These are phyloP conservation scores for Cucurbita moschata DNA, from an alignment of 306 rosid genomes.

Conservation along the genomic window DNA sequence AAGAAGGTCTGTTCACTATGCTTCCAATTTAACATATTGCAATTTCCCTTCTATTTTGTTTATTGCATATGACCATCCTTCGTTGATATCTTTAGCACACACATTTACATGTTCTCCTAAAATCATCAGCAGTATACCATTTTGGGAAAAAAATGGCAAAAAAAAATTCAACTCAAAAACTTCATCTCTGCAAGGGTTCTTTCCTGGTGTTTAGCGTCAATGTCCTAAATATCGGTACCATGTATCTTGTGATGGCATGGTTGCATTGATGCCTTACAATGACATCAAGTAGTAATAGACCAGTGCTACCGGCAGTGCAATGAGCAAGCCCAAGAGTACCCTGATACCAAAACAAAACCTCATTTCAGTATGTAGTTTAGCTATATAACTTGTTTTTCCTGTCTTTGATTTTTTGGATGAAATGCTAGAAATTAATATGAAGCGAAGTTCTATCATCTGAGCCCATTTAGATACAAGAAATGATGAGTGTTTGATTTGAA, in stretches of 20 bases:
- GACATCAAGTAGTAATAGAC: slow-evolving; percentile 60
- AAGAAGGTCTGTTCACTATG: background rate
- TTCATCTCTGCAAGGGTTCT: background rate
- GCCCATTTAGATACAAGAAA: background rate
- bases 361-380: slow-evolving; percentile 8
- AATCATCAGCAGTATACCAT: slow-evolving; percentile 6
- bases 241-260: background rate
- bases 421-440: background rate
- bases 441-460: background rate
- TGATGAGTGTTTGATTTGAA: background rate
- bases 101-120: background rate
- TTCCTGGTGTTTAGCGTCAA: background rate
- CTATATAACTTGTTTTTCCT: background rate
- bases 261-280: slow-evolving; percentile 20
- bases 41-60: background rate
- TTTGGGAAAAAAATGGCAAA: slow-evolving; percentile 1
- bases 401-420: background rate
- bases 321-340: slow-evolving; percentile 74
- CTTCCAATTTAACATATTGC: background rate
- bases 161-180: background rate
- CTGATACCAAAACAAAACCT: slow-evolving; percentile 34
- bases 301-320: slow-evolving; percentile 75
- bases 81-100: background rate
- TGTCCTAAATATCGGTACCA: background rate
- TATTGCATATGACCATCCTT: background rate